Conservation (phyloP, 495 filamentous ascomycete species). For the Melanomma pulvis-pyrius region DNA sequence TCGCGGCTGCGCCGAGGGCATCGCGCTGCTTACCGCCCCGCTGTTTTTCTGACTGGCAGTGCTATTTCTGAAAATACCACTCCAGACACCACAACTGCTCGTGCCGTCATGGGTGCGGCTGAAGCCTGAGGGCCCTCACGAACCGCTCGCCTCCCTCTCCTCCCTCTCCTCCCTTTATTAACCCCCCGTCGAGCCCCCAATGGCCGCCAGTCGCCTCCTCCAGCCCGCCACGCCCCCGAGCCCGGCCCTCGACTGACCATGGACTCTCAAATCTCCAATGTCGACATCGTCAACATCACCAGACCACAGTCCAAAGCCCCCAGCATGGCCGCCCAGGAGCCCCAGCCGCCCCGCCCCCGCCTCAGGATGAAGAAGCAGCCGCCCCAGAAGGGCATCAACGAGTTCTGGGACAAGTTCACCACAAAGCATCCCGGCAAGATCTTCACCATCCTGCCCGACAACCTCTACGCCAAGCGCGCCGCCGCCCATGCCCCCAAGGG, state of each 20-base stretch:
- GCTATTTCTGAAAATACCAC: conserved; percentile 28
- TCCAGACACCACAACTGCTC: conserved; percentile 2
- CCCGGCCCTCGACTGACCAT: conserved; percentile 22
- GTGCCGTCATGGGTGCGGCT: conserved; percentile 26
- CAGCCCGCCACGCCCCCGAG: conserved; percentile 1
- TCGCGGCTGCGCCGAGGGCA: conserved; percentile 6
- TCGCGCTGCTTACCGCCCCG: conserved; percentile 22
- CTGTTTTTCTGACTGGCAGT: conserved; percentile 22
- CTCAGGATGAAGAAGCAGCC: conserved; percentile 48
- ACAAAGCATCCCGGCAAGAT: conserved; percentile 66
- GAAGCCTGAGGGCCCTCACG: not conserved
- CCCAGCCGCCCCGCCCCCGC: conserved; percentile 17
- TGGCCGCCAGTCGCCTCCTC: conserved; percentile 17
- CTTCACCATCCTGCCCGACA: conserved; percentile 72
- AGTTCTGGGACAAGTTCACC: conserved; percentile 79
- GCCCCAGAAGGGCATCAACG: conserved; percentile 71
- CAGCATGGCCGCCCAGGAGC: conserved; percentile 23
- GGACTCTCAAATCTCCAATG: conserved; percentile 35
- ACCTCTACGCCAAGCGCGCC: conserved; percentile 68
- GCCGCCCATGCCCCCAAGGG: conserved; percentile 56
- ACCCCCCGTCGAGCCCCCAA: conserved; percentile 7
- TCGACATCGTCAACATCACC: conserved; percentile 35
- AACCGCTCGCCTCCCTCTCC: not conserved
- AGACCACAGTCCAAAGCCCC: conserved; percentile 33
- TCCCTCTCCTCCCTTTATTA: conserved; percentile 13